phyloP scores from a whole-genome alignment of 2,329 filamentous ascomycete species.

The Thelonectria blattea region DNA sequence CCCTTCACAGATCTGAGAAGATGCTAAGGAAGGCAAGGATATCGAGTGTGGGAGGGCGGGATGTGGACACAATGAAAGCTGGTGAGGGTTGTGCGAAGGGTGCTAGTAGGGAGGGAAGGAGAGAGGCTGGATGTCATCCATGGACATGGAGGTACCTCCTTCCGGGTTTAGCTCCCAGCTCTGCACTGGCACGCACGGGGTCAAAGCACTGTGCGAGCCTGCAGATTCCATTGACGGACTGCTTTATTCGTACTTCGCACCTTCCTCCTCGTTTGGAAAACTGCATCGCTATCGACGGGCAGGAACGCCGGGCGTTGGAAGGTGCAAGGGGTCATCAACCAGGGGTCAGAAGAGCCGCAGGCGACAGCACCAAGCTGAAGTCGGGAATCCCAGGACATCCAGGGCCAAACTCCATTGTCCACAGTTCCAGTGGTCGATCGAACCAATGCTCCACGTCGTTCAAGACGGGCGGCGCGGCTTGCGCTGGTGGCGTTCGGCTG shows the following conservation, averaged over 20 bases:
- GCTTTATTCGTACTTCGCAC: background rate
- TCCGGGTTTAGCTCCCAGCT: too few species aligned
- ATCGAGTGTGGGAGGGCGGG: constrained; percentile 6
- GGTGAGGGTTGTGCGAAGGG: constrained; percentile 1
- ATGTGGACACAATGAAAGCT: constrained; percentile 10
- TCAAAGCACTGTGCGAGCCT: too few species aligned
- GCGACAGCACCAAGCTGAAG: background rate
- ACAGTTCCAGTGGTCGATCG: background rate
- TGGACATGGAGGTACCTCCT: background rate
- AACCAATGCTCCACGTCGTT: constrained; percentile 3
- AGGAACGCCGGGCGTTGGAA: constrained; percentile 1
- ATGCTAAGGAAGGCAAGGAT: constrained; percentile 19
- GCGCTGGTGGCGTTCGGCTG: constrained; percentile 15
- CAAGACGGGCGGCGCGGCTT: constrained; percentile 7
- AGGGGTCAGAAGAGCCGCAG: constrained; percentile 4
- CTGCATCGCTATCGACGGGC: background rate
- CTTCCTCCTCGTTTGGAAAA: background rate
- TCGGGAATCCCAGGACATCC: too few species aligned
- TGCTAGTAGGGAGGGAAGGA: background rate
- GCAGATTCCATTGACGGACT: too few species aligned
- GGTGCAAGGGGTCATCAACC: constrained; percentile 6
- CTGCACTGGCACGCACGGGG: too few species aligned
- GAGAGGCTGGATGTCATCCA: background rate
- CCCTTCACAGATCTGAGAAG: constrained; percentile 1
- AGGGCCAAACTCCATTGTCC: background rate